Conservation (phyloP, 225 moss, liverwort and hornwort genomes). For the Asterella californica region DNA sequence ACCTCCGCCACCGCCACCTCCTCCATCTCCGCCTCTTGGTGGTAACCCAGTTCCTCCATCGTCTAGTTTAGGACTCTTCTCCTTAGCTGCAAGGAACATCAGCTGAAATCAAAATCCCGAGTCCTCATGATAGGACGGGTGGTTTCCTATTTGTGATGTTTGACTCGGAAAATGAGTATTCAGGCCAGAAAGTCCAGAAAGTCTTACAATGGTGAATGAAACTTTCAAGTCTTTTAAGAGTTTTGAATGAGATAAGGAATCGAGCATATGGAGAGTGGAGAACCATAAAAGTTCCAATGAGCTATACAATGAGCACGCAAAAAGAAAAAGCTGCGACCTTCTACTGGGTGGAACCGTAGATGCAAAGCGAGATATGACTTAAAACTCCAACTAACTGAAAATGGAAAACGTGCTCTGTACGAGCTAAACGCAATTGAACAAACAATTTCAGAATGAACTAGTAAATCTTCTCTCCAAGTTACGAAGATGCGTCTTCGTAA, state of each 20-base stretch:
- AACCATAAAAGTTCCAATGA: neutral
- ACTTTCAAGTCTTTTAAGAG: too few species aligned
- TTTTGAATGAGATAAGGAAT: neutral
- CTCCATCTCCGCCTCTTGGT: slow-evolving; percentile 48
- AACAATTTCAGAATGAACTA: too few species aligned
- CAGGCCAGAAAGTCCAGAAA: too few species aligned
- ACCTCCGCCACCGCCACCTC: slow-evolving; percentile 53
- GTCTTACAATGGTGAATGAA: too few species aligned
- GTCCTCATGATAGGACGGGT: too few species aligned
- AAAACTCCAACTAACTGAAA: neutral
- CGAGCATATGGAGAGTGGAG: neutral
- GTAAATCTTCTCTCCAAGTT: neutral
- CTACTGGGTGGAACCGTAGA: neutral
- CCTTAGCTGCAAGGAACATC: slow-evolving; percentile 41
- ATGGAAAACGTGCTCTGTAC: neutral
- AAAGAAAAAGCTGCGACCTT: neutral
- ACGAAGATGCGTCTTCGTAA: neutral
- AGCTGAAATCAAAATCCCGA: too few species aligned
- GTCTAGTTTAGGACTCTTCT: slow-evolving; percentile 41
- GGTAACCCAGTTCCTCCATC: slow-evolving; percentile 46
- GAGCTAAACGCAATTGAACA: neutral
- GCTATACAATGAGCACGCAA: neutral
- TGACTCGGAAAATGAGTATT: too few species aligned
- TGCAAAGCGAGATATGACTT: neutral
- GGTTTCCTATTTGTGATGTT: too few species aligned